Percentiles rank a stretch among this genome's conserved stretches.
These are phyloP conservation scores for Phyllosticta ampelicida DNA, from an alignment of 2,329 filamentous ascomycete genomes.

Conservation along the genomic window DNA sequence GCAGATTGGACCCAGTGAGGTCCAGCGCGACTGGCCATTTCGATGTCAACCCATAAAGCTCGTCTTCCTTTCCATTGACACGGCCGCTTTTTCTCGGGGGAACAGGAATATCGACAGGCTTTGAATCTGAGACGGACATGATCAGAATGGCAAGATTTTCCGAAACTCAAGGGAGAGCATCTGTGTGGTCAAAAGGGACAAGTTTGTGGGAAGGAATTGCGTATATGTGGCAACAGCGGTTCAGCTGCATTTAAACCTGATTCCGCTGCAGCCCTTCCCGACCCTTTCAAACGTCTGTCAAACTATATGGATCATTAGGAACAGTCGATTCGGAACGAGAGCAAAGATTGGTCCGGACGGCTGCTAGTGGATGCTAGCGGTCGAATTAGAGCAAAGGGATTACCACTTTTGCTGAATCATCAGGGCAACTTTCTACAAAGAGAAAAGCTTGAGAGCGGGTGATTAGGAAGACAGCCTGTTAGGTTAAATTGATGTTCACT, in stretches of 20 bases:
- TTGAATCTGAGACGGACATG: neutral
- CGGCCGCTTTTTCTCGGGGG: neutral
- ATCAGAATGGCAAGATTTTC: neutral
- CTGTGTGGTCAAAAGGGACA: neutral
- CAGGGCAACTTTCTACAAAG: neutral
- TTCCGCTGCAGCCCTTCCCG: no score
- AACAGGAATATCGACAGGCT: neutral
- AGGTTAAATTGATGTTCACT: neutral
- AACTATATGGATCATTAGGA: neutral
- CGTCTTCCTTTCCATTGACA: neutral
- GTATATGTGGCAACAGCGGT: neutral
- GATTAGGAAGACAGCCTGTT: neutral
- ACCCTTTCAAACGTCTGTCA: neutral
- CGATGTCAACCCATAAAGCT: neutral
- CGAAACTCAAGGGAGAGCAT: neutral
- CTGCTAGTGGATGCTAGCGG: neutral
- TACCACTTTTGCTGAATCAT: neutral
- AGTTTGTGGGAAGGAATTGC: neutral
- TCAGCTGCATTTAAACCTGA: neutral
- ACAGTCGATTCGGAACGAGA: neutral
- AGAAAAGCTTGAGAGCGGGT: neutral
- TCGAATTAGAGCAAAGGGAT: neutral
- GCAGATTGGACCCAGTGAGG: conserved; percentile 4
- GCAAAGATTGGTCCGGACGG: neutral
- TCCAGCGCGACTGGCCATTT: conserved; percentile 10